Base-by-base conservation (phyloP, 805 yeast species). In the Pichia gijzeniarum region DNA sequence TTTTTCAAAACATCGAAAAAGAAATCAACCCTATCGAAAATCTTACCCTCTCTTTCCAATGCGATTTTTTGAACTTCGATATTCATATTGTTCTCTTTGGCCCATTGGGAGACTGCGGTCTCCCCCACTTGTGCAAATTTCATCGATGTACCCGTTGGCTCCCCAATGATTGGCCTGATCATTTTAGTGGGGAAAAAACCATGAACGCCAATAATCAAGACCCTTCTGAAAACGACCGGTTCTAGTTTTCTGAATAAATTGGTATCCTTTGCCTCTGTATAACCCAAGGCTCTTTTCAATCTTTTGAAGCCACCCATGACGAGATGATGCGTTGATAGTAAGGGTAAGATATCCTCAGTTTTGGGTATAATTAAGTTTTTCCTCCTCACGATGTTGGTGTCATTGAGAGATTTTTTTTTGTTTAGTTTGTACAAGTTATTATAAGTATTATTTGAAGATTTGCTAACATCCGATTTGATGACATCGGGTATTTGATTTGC, bases 141-240 rank as follows among this genome's bases (percentile, higher is more conserved):
- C 38, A 83, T 72, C 0, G 98, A 91, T 0, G 99, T 91, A 0
- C 99, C 99, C 18, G 95, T 93, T 4, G 99, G 99, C 51, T 90
- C 89, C 2, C 99, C 99, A 42, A 91, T 80, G 14, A 91, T 58
- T 0, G 95, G 89, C 42, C 99, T 68, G 9, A 93, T 70, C 73
- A 88, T 80, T 51, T 76, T 78, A 1, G 88, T 85, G 0, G 99
- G 99, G 68, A 93, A 91, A 58, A 90, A 91, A 1, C 99, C 99
- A 66, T 91, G 99, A 1, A 91, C 90, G 0, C 99, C 99, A 48
- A 91, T 79, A 31, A 93, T 83, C 27, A 91, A 73, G 0, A 85
- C 85, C 51, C 80, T 78, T 47, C 76, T 75, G 45, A 76, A 53
- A 1, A 16, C 22, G 3, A 54, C 48, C 0, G 69, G 57, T 8